Percentiles rank a stretch among this genome's conserved stretches.
Evolutionary conservation across 257 asterid genomes (phyloP).

Genomic region (Leonotis leonurus): DNA sequence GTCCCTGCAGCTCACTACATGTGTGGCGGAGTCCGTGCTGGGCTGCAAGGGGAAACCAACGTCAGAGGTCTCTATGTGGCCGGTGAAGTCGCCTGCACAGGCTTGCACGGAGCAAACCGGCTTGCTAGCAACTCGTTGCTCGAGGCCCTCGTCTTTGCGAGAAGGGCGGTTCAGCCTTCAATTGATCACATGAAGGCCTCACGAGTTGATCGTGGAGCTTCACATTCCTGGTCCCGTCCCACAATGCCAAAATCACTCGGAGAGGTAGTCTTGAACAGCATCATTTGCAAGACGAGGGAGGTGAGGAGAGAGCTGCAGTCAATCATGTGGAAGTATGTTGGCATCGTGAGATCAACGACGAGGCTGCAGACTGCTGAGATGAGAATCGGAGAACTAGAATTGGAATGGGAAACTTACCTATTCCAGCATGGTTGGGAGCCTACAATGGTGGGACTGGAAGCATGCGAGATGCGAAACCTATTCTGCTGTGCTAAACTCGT

Average conservation of each 20-base stretch:
- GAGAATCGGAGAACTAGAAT: slow-evolving; percentile 71
- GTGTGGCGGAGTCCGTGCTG: slow-evolving; percentile 99
- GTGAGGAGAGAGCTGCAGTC: slow-evolving; percentile 65
- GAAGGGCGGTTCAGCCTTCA: slow-evolving; percentile 87
- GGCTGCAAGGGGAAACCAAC: slow-evolving; percentile 88
- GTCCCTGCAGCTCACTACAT: slow-evolving; percentile 99
- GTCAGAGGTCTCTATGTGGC: slow-evolving; percentile 83
- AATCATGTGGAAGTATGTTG: slow-evolving; percentile 89
- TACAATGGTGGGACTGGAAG: slow-evolving; percentile 84
- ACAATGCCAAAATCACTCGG: slow-evolving; percentile 52
- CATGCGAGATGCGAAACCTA: slow-evolving; percentile 90
- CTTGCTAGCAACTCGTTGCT: slow-evolving; percentile 92
- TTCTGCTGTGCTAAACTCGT: slow-evolving; percentile 93
- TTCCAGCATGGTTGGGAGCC: slow-evolving; percentile 93
- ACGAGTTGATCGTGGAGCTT: slow-evolving; percentile 26
- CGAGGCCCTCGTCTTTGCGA: slow-evolving; percentile 91
- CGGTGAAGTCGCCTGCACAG: slow-evolving; percentile 97
- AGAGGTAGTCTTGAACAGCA: slow-evolving; percentile 17
- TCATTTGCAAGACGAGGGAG: slow-evolving; percentile 45
- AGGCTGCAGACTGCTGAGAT: slow-evolving; percentile 69
- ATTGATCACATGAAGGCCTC: slow-evolving; percentile 50
- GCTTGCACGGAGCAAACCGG: slow-evolving; percentile 90
- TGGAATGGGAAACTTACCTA: slow-evolving; percentile 80
- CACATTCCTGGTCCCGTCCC: slow-evolving; percentile 63
- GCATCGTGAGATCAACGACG: slow-evolving; percentile 73